Conservation (phyloP, 2,329 filamentous ascomycete genomes). For the Penicillium sp. region DNA sequence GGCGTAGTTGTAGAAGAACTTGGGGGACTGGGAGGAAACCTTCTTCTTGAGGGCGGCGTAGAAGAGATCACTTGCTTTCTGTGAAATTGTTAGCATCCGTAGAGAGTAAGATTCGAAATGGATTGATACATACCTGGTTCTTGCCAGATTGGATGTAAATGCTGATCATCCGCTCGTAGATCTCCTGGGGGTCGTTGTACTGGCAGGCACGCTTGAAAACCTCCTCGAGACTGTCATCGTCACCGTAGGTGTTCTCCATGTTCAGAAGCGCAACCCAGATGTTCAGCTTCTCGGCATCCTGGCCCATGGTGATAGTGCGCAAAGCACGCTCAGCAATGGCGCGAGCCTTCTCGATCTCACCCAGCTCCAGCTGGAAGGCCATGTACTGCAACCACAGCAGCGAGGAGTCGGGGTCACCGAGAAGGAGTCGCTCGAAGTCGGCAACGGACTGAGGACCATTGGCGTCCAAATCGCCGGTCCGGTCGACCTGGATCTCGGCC, state of each 20-base stretch:
- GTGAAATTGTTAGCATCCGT: constrained; percentile 29
- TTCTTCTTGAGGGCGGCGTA: constrained; percentile 87
- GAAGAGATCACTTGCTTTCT: constrained; percentile 89
- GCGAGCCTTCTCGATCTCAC: constrained; percentile 82
- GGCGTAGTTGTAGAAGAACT: constrained; percentile 92
- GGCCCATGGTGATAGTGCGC: constrained; percentile 83
- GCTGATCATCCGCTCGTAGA: constrained; percentile 84
- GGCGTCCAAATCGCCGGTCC: constrained; percentile 85
- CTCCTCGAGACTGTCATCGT: constrained; percentile 75
- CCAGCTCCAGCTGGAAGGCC: constrained; percentile 94
- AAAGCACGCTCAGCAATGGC: constrained; percentile 88
- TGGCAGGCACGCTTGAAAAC: constrained; percentile 90
- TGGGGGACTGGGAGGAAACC: constrained; percentile 68
- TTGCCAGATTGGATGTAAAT: constrained; percentile 94
- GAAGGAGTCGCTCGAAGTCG: constrained; percentile 89
- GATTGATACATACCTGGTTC: constrained; percentile 62
- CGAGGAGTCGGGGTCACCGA: constrained; percentile 91
- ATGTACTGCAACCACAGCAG: constrained; percentile 95
- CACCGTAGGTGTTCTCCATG: constrained; percentile 86
- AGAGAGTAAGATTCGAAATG: not conserved
- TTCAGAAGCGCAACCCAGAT: constrained; percentile 95
- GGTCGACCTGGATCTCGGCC: constrained; percentile 77
- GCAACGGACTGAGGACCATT: constrained; percentile 84
- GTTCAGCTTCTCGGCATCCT: constrained; percentile 90
- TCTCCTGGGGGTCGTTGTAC: constrained; percentile 87